These are phyloP conservation scores for Polygonum aviculare DNA, from an alignment of 148 eudicot genomes.

Conservation along the genomic window DNA sequence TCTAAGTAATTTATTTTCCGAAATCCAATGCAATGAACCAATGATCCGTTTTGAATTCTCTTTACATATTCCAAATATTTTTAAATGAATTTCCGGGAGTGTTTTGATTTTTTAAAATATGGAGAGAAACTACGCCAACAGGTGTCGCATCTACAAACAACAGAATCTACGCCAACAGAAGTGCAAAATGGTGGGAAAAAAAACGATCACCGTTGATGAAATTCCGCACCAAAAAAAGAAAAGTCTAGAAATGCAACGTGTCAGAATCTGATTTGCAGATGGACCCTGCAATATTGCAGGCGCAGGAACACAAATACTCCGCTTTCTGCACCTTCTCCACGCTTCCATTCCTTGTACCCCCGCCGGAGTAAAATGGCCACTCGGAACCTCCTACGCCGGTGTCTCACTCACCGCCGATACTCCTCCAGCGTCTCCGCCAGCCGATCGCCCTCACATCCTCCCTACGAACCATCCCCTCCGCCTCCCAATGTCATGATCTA, in stretches of 20 bases:
- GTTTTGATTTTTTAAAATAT: too few species aligned
- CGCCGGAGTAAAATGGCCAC: slow-evolving; percentile 21
- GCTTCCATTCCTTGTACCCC: not conserved
- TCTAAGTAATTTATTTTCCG: too few species aligned
- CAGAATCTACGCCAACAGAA: not conserved
- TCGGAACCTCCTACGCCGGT: slow-evolving; percentile 19
- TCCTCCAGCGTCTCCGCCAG: slow-evolving; percentile 18
- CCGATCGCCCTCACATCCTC: slow-evolving; percentile 11
- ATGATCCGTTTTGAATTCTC: too few species aligned
- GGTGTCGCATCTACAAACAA: not conserved
- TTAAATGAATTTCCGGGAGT: too few species aligned
- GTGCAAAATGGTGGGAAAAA: not conserved
- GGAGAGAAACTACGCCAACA: too few species aligned
- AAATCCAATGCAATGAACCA: too few species aligned
- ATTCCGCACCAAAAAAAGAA: not conserved
- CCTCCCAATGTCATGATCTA: too few species aligned
- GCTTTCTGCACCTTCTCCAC: not conserved
- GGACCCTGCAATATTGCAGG: not conserved
- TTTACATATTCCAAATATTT: too few species aligned
- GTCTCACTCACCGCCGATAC: slow-evolving; percentile 15
- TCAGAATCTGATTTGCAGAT: not conserved
- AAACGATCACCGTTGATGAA: not conserved
- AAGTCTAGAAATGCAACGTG: not conserved
- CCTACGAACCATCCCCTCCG: slow-evolving; percentile 7
- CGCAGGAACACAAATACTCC: not conserved